phyloP scores from a whole-genome alignment of 805 yeast genomes.

The Saccharomycopsis sp. region DNA sequence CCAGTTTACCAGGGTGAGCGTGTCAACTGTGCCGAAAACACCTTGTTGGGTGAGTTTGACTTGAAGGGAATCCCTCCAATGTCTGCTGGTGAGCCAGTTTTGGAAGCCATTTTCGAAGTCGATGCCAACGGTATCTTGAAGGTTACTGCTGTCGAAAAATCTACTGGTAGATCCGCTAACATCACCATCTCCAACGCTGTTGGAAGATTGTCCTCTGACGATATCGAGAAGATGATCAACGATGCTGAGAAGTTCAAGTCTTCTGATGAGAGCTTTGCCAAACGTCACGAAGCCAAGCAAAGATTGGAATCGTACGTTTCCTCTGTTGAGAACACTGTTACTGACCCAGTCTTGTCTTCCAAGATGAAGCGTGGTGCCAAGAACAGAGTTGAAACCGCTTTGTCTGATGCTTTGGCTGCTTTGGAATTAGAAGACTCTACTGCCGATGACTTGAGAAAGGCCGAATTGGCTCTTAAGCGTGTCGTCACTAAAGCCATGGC shows the following conservation, averaged over 20 bases:
- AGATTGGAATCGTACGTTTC: constrained; percentile 98
- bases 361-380: constrained; percentile 96
- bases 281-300: constrained; percentile 99
- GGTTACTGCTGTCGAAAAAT: constrained; percentile 98
- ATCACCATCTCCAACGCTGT: constrained; percentile 98
- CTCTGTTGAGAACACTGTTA: constrained; percentile 89
- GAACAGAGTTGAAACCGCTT: constrained; percentile 96
- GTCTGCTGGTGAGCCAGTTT: constrained; percentile 98
- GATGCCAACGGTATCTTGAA: constrained; percentile 99
- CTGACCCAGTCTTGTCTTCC: constrained; percentile 97
- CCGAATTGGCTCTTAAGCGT: constrained; percentile 98
- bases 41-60: constrained; percentile 97
- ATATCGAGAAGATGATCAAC: constrained; percentile 96
- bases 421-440: constrained; percentile 93
- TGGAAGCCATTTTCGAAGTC: constrained; percentile 97
- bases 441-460: constrained; percentile 98
- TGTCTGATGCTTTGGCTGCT: constrained; percentile 97
- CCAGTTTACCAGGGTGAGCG: constrained; percentile 99
- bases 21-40: constrained; percentile 96
- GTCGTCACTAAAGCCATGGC: constrained; percentile 99
- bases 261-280: constrained; percentile 98
- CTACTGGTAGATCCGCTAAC: constrained; percentile 97
- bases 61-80: constrained; percentile 97
- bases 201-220: constrained; percentile 95
- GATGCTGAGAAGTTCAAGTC: constrained; percentile 99